Conservation (phyloP, 495 filamentous ascomycete genomes). For the Daldinia decipiens region DNA sequence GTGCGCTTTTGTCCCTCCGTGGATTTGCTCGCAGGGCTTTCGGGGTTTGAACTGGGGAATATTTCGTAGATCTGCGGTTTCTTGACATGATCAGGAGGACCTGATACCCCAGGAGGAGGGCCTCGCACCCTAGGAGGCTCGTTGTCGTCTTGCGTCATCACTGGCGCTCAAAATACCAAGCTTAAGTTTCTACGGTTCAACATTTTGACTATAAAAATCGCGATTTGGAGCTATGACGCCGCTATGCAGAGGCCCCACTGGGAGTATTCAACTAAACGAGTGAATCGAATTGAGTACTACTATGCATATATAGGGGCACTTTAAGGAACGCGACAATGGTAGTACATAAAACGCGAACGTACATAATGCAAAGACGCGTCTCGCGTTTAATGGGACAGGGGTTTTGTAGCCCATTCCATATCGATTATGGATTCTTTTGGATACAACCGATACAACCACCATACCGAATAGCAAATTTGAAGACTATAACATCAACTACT, state of each 20-base stretch:
- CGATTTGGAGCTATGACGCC: constrained; percentile 33
- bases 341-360: constrained; percentile 12
- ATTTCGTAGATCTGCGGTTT: constrained; percentile 51
- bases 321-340: constrained; percentile 27
- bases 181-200: constrained; percentile 26
- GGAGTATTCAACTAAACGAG: not conserved
- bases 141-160: constrained; percentile 47
- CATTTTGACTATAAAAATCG: constrained; percentile 15
- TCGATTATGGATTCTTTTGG: constrained; percentile 12
- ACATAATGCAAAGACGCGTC: constrained; percentile 23
- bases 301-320: constrained; percentile 30
- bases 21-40: constrained; percentile 32
- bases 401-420: constrained; percentile 13
- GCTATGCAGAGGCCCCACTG: constrained; percentile 17
- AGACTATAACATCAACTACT: constrained; percentile 1
- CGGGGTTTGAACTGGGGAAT: constrained; percentile 53
- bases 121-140: constrained; percentile 42
- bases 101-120: constrained; percentile 51
- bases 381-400: constrained; percentile 26
- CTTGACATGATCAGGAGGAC: constrained; percentile 48
- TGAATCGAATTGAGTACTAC: not conserved
- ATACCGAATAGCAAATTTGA: constrained; percentile 1
- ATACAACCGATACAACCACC: constrained; percentile 2
- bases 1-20: constrained; percentile 53
- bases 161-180: constrained; percentile 3